Percentiles rank a stretch among this genome's conserved stretches.
Conservation (phyloP, 345 rosid genomes). For the Eucalyptus erythrocorys region DNA sequence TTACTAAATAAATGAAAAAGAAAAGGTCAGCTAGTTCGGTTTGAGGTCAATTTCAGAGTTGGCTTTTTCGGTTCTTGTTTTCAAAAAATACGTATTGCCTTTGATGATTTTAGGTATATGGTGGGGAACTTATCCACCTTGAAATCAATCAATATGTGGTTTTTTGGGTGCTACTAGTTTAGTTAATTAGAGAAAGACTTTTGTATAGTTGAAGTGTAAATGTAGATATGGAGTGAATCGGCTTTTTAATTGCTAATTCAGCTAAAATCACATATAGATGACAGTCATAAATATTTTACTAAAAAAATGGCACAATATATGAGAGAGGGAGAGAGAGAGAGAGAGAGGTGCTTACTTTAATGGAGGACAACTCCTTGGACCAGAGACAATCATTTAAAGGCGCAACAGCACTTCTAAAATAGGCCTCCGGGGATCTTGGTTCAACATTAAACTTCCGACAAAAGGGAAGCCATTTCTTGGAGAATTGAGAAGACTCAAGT, state of each 20-base stretch:
- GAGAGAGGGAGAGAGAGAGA: background rate
- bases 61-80: accelerated
- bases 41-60: background rate
- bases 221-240: background rate
- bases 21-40: background rate
- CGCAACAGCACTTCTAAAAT: conserved; percentile 1
- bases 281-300: background rate
- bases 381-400: background rate
- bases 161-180: background rate
- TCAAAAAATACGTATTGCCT: background rate
- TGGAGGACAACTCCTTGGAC: background rate
- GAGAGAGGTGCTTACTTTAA: background rate
- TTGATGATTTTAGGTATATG: background rate
- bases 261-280: background rate
- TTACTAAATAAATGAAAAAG: background rate
- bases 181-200: background rate
- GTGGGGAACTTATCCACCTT: background rate
- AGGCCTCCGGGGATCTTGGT: conserved; percentile 52
- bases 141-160: background rate
- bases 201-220: background rate
- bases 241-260: background rate
- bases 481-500: conserved; percentile 36
- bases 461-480: conserved; percentile 49
- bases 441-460: conserved; percentile 38
- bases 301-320: background rate